These are phyloP conservation scores for Exserohilum turcica DNA, from an alignment of 2,329 filamentous ascomycete genomes.

Conservation along the genomic window DNA sequence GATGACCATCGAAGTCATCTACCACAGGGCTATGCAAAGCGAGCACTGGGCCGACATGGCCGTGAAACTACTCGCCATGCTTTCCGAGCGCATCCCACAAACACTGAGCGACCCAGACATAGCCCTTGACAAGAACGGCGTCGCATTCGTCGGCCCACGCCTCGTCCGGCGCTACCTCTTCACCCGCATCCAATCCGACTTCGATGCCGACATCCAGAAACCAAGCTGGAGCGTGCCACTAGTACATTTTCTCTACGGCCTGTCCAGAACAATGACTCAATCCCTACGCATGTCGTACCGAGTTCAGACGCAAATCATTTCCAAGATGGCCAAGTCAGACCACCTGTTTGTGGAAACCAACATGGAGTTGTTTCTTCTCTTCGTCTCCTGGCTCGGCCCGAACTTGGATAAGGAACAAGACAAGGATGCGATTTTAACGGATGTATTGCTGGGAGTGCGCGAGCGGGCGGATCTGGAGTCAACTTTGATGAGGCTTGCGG, in stretches of 20 bases:
- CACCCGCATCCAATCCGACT: background rate
- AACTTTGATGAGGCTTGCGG: too few species aligned
- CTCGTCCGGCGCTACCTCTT: background rate
- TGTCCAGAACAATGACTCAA: background rate
- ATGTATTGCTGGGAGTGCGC: too few species aligned
- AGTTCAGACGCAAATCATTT: too few species aligned
- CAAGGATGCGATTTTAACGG: too few species aligned
- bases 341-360: too few species aligned
- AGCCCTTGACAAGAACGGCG: too few species aligned
- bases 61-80: background rate
- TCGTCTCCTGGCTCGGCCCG: too few species aligned
- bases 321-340: too few species aligned
- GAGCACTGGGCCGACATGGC: background rate
- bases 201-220: background rate
- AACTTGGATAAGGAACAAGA: too few species aligned
- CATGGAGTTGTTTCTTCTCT: too few species aligned
- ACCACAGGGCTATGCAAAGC: background rate
- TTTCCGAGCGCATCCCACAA: background rate
- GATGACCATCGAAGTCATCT: background rate
- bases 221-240: background rate
- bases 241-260: background rate
- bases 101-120: background rate
- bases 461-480: too few species aligned
- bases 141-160: background rate
- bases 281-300: too few species aligned